A percentile compares a stretch with the other conserved stretches of the same genome.
phyloP scores from a whole-genome alignment of 176 grass and related monocot species.

The Musa acuminata region DNA sequence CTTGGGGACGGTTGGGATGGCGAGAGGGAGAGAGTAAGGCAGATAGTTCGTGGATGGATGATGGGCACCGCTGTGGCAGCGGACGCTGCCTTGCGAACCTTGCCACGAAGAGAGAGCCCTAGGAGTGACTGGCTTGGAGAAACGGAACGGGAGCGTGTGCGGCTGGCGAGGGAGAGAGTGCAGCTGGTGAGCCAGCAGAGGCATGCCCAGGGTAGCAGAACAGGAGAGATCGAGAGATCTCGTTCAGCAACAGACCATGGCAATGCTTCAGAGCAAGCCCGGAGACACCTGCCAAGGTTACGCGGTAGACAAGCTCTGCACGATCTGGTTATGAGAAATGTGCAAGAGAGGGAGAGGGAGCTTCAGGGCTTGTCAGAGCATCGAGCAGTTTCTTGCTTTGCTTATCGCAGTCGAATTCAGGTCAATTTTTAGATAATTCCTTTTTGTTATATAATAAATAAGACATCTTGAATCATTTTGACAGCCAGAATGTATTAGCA shows the following conservation, averaged over 20 bases:
- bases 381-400: constrained; percentile 57
- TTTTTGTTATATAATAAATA: not conserved
- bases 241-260: constrained; percentile 1
- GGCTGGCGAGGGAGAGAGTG: constrained; percentile 51
- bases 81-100: not conserved
- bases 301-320: constrained; percentile 72
- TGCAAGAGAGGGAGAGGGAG: constrained; percentile 79
- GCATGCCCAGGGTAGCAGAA: constrained; percentile 18
- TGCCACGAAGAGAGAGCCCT: constrained; percentile 3
- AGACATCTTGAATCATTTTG: not conserved
- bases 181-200: constrained; percentile 37
- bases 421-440: constrained; percentile 13
- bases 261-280: constrained; percentile 13
- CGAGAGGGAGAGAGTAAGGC: constrained; percentile 29
- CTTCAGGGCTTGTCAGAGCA: constrained; percentile 77
- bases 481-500: not conserved
- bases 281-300: constrained; percentile 52
- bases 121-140: constrained; percentile 37
- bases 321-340: constrained; percentile 69
- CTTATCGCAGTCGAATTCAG: constrained; percentile 89
- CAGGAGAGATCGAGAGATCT: constrained; percentile 34
- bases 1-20: constrained; percentile 31
- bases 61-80: constrained; percentile 21
- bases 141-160: constrained; percentile 52
- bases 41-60: constrained; percentile 33